These are phyloP conservation scores for Colletotrichum paranaense DNA, from an alignment of 2,329 filamentous ascomycete species.

Conservation along the genomic window DNA sequence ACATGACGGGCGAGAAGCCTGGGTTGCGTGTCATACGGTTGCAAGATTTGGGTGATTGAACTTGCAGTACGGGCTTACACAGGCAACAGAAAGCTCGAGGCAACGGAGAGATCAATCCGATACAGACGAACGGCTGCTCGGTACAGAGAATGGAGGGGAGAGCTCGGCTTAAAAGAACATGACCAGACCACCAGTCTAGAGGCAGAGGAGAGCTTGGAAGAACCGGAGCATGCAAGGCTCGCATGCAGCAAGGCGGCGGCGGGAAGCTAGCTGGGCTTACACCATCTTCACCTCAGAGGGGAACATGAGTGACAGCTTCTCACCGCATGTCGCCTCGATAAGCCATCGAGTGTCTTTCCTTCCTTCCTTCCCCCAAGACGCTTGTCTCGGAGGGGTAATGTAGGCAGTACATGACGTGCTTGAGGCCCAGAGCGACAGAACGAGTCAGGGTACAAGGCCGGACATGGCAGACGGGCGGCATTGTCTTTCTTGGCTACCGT, in stretches of 20 bases:
- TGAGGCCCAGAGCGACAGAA: neutral
- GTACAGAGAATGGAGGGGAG: neutral
- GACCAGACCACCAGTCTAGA: neutral
- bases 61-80: neutral
- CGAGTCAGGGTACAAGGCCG: slow-evolving; percentile 5
- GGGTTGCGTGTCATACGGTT: neutral
- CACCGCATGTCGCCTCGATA: neutral
- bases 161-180: slow-evolving; percentile 16
- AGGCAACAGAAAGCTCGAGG: neutral
- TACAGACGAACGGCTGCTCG: neutral
- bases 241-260: slow-evolving; percentile 3
- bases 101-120: neutral
- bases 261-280: neutral
- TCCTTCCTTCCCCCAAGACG: neutral
- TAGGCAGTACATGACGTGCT: slow-evolving; percentile 6
- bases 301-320: neutral
- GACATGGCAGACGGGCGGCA: neutral
- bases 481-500: slow-evolving; percentile 2
- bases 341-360: neutral
- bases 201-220: neutral
- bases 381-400: neutral
- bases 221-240: neutral
- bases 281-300: neutral
- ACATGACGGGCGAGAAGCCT: slow-evolving; percentile 34
- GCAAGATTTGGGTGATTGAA: neutral